phyloP scores from a whole-genome alignment of 208 protist species.

The Kentomonas sorsogonicus region DNA sequence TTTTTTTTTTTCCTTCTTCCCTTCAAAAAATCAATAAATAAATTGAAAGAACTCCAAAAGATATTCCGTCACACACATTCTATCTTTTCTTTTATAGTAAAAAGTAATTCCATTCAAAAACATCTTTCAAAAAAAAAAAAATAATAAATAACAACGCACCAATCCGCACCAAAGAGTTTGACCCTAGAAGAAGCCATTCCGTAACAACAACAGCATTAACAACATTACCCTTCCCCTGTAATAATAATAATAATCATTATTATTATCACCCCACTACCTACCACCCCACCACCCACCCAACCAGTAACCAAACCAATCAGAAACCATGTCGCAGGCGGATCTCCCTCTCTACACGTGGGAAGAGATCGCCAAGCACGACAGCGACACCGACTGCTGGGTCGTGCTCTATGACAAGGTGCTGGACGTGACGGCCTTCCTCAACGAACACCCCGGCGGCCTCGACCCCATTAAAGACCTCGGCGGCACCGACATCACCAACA shows the following conservation, averaged over 20 bases:
- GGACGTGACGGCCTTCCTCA: slow-evolving; percentile 84
- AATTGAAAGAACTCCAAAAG: too few relatives aligned
- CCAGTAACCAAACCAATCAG: not conserved
- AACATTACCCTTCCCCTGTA: not conserved
- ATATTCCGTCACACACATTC: too few relatives aligned
- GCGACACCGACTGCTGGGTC: slow-evolving; percentile 87
- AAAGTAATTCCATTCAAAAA: too few relatives aligned
- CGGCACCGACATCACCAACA: slow-evolving; percentile 73
- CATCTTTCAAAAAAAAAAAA: too few relatives aligned
- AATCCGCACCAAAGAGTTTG: too few relatives aligned
- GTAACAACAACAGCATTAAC: too few relatives aligned
- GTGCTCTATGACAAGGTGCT: slow-evolving; percentile 91
- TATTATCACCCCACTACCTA: not conserved
- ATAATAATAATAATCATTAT: slow-evolving; percentile 5
- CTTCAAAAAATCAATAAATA: too few relatives aligned
- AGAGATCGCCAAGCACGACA: slow-evolving; percentile 87
- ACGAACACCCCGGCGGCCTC: slow-evolving; percentile 88
- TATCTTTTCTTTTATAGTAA: too few relatives aligned
- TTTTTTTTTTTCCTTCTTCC: too few relatives aligned
- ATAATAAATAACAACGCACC: too few relatives aligned
- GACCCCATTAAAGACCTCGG: slow-evolving; percentile 80
- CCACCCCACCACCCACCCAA: not conserved
- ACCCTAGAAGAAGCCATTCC: too few relatives aligned
- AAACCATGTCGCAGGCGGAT: slow-evolving; percentile 34
- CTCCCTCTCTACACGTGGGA: slow-evolving; percentile 73